Evolutionary conservation across 2,329 filamentous ascomycete genomes (phyloP), one percentile per base, ranked within the genome.

Genomic region (Diaporthe aspalathi): DNA sequence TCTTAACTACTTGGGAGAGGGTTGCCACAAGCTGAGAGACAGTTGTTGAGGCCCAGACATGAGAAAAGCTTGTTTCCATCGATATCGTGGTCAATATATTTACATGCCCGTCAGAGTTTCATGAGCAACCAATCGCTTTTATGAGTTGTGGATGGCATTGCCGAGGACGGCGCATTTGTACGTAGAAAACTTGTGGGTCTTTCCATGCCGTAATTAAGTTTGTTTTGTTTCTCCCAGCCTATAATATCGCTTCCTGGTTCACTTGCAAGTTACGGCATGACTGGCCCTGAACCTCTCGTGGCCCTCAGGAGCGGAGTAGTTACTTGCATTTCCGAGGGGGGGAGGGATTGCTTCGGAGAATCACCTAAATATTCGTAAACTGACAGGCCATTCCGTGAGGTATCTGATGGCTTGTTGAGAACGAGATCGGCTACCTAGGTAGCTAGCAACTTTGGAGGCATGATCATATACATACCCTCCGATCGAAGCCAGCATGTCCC

Each of bases 41-140:
- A n/a, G n/a, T n/a, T n/a, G 40, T 14, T 45, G 24, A 45, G 17
- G 29, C 8, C 40, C 24, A 45, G 24, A 8, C 24, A 12, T 12
- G 4, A 5, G 9, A 32, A 14, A 32, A 62, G 38, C 38, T 29
- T 62, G 17, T 29, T 5, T 43, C 3, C 29, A 8, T 45, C 14
- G 24, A 8, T 29, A 17, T 62, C 8, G n/a, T 9, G 24, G 6
- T 47, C 40, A 47, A 29, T 3, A 32, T 32, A n/a, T 16, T 45
- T n/a, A 2, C 5, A 27, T n/a, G 16, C 40, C 17, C 24, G 11
- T 24, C 17, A 17, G 12, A 47, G 56, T 62, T 62, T 60, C 56
- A 60, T 20, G 17, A 14, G 40, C 11, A 24, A 17, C 56, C 56
- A 62, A 62, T 62, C 56, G 56, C 56, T 62, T 29, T 40, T 47